A percentile compares a stretch with the other conserved stretches of the same genome.
phyloP scores from a whole-genome alignment of 305 asterid genomes.

The Stenogyne calaminthoides region DNA sequence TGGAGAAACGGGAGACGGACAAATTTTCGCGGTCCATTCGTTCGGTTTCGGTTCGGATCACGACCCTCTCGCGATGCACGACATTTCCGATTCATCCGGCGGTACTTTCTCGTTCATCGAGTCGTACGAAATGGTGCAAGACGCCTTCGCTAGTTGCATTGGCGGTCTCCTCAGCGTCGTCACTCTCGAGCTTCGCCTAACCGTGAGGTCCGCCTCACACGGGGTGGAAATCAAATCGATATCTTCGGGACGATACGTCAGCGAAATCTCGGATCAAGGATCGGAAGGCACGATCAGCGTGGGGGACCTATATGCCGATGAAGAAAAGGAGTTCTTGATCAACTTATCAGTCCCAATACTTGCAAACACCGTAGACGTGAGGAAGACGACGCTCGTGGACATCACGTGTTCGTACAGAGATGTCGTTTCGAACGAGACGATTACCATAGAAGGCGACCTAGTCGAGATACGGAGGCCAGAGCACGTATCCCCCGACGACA shows the following conservation, averaged over 20 bases:
- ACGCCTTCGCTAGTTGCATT: slow-evolving; percentile 51
- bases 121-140: slow-evolving; percentile 48
- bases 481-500: background rate
- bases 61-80: slow-evolving; percentile 51
- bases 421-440: slow-evolving; percentile 21
- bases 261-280: slow-evolving; percentile 24
- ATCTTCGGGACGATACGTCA: slow-evolving; percentile 43
- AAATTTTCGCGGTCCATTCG: slow-evolving; percentile 43
- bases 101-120: slow-evolving; percentile 52
- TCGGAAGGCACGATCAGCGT: slow-evolving; percentile 36
- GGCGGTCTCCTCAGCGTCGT: slow-evolving; percentile 54
- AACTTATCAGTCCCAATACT: slow-evolving; percentile 37
- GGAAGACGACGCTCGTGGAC: slow-evolving; percentile 35
- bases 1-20: background rate
- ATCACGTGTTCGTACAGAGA: slow-evolving; percentile 32
- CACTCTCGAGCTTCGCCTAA: slow-evolving; percentile 37
- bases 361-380: background rate
- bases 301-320: slow-evolving; percentile 55
- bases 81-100: slow-evolving; percentile 49
- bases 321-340: slow-evolving; percentile 46
- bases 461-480: slow-evolving; percentile 35
- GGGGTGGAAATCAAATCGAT: slow-evolving; percentile 39
- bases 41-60: slow-evolving; percentile 57
- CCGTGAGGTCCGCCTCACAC: slow-evolving; percentile 34
- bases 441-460: slow-evolving; percentile 24